Base-by-base conservation (phyloP, 768 basidiomycete genomes). In the Rhizopogon vulgaris region DNA sequence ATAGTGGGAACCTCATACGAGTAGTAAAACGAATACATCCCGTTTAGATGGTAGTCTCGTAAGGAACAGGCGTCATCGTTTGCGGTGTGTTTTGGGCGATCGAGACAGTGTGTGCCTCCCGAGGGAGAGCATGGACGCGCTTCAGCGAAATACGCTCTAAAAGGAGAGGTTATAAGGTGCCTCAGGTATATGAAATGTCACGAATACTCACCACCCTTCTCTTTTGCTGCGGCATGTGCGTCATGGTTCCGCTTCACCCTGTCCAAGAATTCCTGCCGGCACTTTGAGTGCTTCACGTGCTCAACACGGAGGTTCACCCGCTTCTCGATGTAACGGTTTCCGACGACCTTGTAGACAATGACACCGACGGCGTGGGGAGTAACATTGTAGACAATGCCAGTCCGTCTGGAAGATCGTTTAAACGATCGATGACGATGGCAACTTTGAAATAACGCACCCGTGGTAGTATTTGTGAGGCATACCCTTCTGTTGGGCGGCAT, bases 391-490 rank as follows among this genome's bases (percentile, higher is more conserved):
- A 99, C 78, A 66, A 98, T 94, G 51, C 96, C 96, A 56, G 96
- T 99, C 62, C 94, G 94, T 63, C 94, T 94, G 67, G 58, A 60
- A 17, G 18, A 17, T 28, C 46, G 32, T 22, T 32, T 34, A 46
- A 6, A 24, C 15, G 14, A 46, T 34, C 14, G 12, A 46, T 22
- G 7, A 18, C 5, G 34, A 18, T 22, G 30, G 17, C 2, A 5
- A 34, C 18, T 34, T 15, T 18, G 41, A 34, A 27, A 12, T 25
- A 37, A 83, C 91, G 61, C 58, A 94, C 93, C 90, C 92, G 63
- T 94, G 92, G 79, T 94, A 94, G 82, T 81, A 94, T 76, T 97
- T 97, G 81, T 97, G 95, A 71, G 94, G 94, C 93, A 98, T 96
- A 73, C 96, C 96, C 87, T 94, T 95, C 84, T 99, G 96, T 74